Evolutionary conservation across 306 rosid species (phyloP).

Genomic region (Gastrolobium bilobum): DNA sequence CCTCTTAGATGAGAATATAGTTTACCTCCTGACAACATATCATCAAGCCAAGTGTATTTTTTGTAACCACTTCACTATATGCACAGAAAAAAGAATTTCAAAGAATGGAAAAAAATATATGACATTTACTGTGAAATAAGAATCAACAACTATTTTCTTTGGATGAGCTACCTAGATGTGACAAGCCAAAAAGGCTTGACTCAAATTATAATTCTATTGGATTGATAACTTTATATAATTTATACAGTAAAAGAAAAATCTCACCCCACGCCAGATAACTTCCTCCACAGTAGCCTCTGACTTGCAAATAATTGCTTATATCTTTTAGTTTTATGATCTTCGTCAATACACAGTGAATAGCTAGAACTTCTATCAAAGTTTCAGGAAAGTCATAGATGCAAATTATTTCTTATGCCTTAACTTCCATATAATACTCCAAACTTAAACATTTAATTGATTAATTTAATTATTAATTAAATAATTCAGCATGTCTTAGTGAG

Average conservation of each 20-base stretch:
- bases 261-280: slow-evolving; percentile 88
- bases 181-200: slow-evolving; percentile 44
- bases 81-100: slow-evolving; percentile 34
- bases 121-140: slow-evolving; percentile 13
- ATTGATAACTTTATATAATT: slow-evolving; percentile 24
- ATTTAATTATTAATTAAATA: too few relatives aligned
- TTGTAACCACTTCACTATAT: slow-evolving; percentile 93
- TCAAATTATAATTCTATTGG: slow-evolving; percentile 31
- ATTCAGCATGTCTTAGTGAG: too few relatives aligned
- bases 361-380: too few relatives aligned
- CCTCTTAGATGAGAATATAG: slow-evolving; percentile 42
- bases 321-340: too few relatives aligned
- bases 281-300: slow-evolving; percentile 97
- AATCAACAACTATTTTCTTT: slow-evolving; percentile 81
- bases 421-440: too few relatives aligned
- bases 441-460: too few relatives aligned
- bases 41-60: slow-evolving; percentile 96
- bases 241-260: slow-evolving; percentile 48
- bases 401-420: too few relatives aligned
- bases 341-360: too few relatives aligned
- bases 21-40: slow-evolving; percentile 97
- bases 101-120: slow-evolving; percentile 33
- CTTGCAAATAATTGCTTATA: slow-evolving; percentile 83
- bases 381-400: too few relatives aligned
- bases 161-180: slow-evolving; percentile 87